Evolutionary conservation across 441 rosid genomes (phyloP).

Genomic region (Viola pubescens): DNA sequence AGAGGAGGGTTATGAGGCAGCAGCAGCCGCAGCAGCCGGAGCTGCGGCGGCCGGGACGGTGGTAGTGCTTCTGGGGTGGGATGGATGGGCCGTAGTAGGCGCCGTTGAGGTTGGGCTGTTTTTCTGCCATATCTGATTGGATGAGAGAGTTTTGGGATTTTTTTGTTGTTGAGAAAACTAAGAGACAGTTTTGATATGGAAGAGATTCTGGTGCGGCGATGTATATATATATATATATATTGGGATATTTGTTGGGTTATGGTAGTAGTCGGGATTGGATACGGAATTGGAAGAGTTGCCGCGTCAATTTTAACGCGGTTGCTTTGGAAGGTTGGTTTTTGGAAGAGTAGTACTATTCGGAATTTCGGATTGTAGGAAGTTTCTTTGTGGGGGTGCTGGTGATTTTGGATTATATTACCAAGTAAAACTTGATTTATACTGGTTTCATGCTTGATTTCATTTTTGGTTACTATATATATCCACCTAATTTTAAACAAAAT

Average conservation of each 20-base stretch:
- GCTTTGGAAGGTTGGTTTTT: not conserved
- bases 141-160: no score
- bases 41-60: slow-evolving; percentile 52
- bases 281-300: not conserved
- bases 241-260: no score
- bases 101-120: slow-evolving; percentile 19
- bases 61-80: slow-evolving; percentile 31
- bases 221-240: not conserved
- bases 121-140: slow-evolving; percentile 14
- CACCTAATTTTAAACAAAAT: no score
- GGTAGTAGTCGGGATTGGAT: not conserved
- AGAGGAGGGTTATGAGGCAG: slow-evolving; percentile 19
- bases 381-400: not conserved
- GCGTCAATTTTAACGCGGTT: slow-evolving; percentile 15
- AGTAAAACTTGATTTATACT: no score
- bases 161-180: not conserved
- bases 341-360: not conserved
- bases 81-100: slow-evolving; percentile 27
- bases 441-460: no score
- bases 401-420: not conserved
- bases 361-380: not conserved
- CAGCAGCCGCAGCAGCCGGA: slow-evolving; percentile 46
- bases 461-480: no score
- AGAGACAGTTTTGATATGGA: not conserved
- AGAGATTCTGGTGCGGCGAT: slow-evolving; percentile 3